Evolutionary conservation across 2,329 filamentous ascomycete species (phyloP).

Genomic region (Nemania abortiva): DNA sequence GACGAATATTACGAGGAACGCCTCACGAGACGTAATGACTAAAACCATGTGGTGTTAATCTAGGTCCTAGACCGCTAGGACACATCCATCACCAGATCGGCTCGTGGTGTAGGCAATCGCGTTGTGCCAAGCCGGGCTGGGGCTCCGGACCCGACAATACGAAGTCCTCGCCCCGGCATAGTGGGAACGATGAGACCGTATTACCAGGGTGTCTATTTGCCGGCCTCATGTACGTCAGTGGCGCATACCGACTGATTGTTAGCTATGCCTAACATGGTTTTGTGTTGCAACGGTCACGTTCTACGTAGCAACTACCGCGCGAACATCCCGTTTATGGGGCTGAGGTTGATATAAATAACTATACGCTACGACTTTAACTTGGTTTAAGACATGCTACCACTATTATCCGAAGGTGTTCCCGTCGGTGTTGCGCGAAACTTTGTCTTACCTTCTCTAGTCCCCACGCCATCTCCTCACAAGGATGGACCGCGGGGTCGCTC

Average conservation of each 20-base stretch:
- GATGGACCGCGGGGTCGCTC: background rate
- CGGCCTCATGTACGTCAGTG: conserved; percentile 11
- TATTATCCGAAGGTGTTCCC: background rate
- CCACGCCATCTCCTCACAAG: background rate
- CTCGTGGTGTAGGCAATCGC: conserved; percentile 9
- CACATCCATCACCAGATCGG: background rate
- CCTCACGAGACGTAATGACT: conserved; percentile 11
- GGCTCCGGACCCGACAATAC: conserved; percentile 18
- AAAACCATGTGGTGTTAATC: conserved; percentile 11
- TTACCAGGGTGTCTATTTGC: background rate
- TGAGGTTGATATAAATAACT: conserved; percentile 7
- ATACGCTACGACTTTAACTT: background rate
- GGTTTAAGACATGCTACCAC: background rate
- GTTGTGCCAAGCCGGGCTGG: conserved; percentile 18
- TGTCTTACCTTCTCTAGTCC: background rate
- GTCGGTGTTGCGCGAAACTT: background rate
- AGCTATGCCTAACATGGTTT: background rate
- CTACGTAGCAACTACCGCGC: background rate
- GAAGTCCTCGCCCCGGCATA: background rate
- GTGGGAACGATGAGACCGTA: conserved; percentile 3
- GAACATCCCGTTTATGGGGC: background rate
- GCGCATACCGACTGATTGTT: conserved; percentile 5
- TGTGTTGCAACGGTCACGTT: background rate
- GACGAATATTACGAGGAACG: background rate
- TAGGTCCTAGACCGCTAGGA: too few relatives aligned